Base-by-base conservation (phyloP, 306 rosid species). In the Quercus parvula region DNA sequence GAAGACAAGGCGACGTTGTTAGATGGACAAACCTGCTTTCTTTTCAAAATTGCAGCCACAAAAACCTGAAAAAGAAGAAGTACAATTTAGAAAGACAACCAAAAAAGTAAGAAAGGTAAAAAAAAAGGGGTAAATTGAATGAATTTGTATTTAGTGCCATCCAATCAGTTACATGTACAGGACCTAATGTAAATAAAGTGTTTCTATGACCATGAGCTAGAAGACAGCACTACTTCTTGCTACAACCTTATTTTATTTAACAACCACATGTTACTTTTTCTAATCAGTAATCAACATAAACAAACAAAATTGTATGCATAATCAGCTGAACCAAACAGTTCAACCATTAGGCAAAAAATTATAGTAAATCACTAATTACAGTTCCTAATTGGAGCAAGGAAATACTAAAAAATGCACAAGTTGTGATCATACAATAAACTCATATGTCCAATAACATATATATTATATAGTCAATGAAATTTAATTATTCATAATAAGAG, bases 11-110 rank as follows among this genome's bases (percentile, higher is more conserved):
- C 54, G 25, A 51, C 41, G 52, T 77, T 75, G 84, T 41, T 87
- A 17, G 99, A 86, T 68, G 98, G 91, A 82, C 74, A 73, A 49
- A 44, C 79, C 72, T 77, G 91, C 76, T 90, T 96, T 84, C 99
- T 91, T 72, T 96, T 96, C 51, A 77, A 75, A 52, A 89, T 74
- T 64, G 99, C 96, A 81, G 97, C 98, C 71, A 96, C 99, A 87
- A 96, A 84, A 33, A 95, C 99, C 99, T 94, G 85, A 73, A 77
- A 10, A 24, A 38, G 7, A 38, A 7, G 8, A 35, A 49, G 56
- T 24, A 20, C 38, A 68, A 27, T 13, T 52, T 22, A 31, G 55
- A 56, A 41, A 35, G 59, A 31, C 54, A 56, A 27, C 25, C 46
- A n/a, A 12, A 64, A 56, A 22, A 67, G 46, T 31, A 1, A 73